Conservation (phyloP, 495 filamentous ascomycete species). For the Aspergillus olivimuriae region DNA sequence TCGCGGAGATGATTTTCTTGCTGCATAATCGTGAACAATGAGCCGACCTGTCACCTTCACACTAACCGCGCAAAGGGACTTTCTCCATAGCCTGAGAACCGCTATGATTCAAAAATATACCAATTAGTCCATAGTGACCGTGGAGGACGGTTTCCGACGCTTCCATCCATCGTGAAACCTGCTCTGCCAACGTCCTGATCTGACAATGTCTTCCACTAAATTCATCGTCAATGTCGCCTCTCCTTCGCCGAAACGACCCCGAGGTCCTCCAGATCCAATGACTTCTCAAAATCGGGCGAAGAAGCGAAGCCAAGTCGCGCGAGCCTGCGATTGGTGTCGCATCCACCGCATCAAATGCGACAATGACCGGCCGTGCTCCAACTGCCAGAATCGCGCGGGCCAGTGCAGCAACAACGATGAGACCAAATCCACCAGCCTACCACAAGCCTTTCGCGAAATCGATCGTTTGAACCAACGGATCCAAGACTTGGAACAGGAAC, state of each 20-base stretch:
- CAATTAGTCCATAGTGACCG: no score
- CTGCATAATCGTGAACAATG: no score
- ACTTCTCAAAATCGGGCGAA: not conserved
- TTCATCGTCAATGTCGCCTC: not conserved
- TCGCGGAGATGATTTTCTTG: no score
- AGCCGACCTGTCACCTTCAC: no score
- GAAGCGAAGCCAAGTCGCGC: slow-evolving; percentile 15
- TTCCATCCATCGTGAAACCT: no score
- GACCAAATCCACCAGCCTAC: slow-evolving; percentile 6
- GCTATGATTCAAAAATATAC: no score
- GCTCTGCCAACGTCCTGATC: no score
- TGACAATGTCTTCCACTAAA: not conserved
- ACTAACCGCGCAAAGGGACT: no score
- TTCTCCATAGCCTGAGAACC: no score
- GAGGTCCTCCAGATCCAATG: no score
- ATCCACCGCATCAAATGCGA: slow-evolving; percentile 38
- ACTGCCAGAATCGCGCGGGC: slow-evolving; percentile 31
- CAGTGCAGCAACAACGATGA: slow-evolving; percentile 29
- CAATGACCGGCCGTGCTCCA: slow-evolving; percentile 14
- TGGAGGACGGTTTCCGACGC: no score
- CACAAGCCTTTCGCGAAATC: slow-evolving; percentile 35
- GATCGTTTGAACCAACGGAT: slow-evolving; percentile 31
- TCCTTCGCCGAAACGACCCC: no score
- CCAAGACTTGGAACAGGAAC: slow-evolving; percentile 31
- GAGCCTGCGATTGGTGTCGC: slow-evolving; percentile 40